Percentiles rank a stretch among this genome's conserved stretches.
These are phyloP conservation scores for Calcarisporium arbuscula DNA, from an alignment of 2,329 filamentous ascomycete genomes.

Conservation along the genomic window DNA sequence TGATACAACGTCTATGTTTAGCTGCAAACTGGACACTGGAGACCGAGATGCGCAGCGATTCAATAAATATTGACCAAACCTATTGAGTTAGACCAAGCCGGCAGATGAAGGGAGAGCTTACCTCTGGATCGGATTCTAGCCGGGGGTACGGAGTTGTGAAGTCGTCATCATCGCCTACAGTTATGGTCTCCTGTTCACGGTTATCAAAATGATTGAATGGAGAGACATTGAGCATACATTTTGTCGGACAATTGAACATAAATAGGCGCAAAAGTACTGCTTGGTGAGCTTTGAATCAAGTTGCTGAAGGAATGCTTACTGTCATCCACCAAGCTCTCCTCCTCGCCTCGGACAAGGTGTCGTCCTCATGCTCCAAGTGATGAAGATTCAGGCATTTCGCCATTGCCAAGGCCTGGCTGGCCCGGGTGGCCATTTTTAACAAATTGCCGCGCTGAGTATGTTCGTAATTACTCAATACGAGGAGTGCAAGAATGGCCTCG, in stretches of 20 bases:
- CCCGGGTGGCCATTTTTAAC: constrained; percentile 4
- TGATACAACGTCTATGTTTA: too few species aligned
- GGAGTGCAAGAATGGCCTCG: constrained; percentile 1
- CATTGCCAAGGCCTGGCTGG: constrained; percentile 3
- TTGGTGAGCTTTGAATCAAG: not conserved
- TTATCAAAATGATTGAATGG: too few species aligned
- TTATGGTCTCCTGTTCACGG: not conserved
- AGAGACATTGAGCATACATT: constrained; percentile 1
- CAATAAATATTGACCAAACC: constrained; percentile 3
- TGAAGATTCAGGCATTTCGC: constrained; percentile 3
- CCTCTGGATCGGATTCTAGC: not conserved
- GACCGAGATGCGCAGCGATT: constrained; percentile 1
- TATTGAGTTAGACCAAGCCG: not conserved
- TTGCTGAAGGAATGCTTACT: not conserved
- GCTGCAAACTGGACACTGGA: not conserved
- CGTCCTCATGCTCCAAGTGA: not conserved
- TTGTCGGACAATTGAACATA: constrained; percentile 5
- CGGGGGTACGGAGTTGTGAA: not conserved
- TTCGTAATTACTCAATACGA: constrained; percentile 4
- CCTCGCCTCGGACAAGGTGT: constrained; percentile 2
- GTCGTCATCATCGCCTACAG: not conserved
- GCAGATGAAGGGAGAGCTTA: not conserved
- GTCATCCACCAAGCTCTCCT: constrained; percentile 6
- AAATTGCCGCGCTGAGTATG: constrained; percentile 5
- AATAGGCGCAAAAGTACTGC: constrained; percentile 5